Evolutionary conservation across 768 basidiomycete species (phyloP).

Genomic region (Lactifluus rugatus): DNA sequence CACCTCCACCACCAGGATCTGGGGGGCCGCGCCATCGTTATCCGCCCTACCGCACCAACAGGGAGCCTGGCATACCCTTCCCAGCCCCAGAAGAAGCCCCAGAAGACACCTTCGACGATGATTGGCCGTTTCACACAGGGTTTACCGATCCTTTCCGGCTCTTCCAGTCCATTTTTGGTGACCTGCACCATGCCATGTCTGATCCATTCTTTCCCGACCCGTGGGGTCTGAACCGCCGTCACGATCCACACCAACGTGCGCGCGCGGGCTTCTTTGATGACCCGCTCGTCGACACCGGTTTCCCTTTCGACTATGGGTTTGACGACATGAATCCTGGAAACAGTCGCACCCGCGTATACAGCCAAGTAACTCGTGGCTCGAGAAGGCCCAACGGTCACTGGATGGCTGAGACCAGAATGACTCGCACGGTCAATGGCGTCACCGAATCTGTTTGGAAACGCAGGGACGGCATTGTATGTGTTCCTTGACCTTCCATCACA

Average conservation of each 20-base stretch:
- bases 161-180: constrained; percentile 61
- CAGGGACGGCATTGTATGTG: constrained; percentile 49
- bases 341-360: constrained; percentile 20
- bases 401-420: constrained; percentile 46
- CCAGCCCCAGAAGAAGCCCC: too few relatives aligned
- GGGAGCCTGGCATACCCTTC: constrained; percentile 1
- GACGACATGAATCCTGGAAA: constrained; percentile 7
- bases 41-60: constrained; percentile 7
- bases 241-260: neutral
- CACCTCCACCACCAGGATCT: constrained; percentile 38
- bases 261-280: constrained; percentile 11
- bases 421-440: constrained; percentile 55
- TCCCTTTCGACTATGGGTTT: constrained; percentile 14
- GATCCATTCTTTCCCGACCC: constrained; percentile 31
- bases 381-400: constrained; percentile 32
- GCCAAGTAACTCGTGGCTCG: constrained; percentile 22
- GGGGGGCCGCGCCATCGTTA: constrained; percentile 2
- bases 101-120: constrained; percentile 21
- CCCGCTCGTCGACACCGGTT: neutral
- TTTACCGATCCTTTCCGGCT: constrained; percentile 69
- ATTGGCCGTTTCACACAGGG: constrained; percentile 34
- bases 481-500: neutral
- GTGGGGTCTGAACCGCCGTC: constrained; percentile 3
- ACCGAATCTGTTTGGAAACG: constrained; percentile 48
- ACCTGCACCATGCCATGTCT: constrained; percentile 14